Base-by-base conservation (phyloP, 2,329 filamentous ascomycete species). In the Eurotiales sp. region DNA sequence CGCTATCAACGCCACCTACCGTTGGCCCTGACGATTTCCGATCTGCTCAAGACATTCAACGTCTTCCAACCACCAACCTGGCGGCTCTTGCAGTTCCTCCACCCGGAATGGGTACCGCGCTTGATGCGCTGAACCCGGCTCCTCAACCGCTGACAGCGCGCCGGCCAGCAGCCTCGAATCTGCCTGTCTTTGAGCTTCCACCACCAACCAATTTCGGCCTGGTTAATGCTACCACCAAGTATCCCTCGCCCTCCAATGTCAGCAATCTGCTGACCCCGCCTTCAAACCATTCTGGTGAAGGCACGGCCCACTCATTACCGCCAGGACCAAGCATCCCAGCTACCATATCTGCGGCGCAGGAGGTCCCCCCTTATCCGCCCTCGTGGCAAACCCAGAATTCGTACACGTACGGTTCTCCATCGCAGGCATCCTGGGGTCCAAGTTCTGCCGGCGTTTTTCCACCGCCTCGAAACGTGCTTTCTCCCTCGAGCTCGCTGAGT, bases 161-260 rank as follows among this genome's bases (percentile, higher is more conserved):
- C 63, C 82, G 86, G 69, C 81, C 84, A 64, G 85, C 85, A 63
- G 83, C 86, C 56, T 82, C 81, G 52, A 80, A 80, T 60, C 78
- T 90, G 56, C 85, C 86, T 52, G 79, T 72, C 59, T 88, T 88
- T 64, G 83, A 87, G 63, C 79, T 89, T 46, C 82, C 83, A 57
- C 82, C 85, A 49, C 83, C 83, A 59, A 70, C 67, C 2, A 62
- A 69, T 57, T 55, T 73, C 66, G 68, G 62, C 67, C 66, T 72
- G 69, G 69, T 68, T 61, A 70, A 67, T 67, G 70, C 70, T 44
- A 62, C 70, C 21, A 68, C 79, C 60, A 82, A 81, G 65, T 80
- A 78, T 61, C 69, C 75, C 32, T 55, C 64, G 37, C 65, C 66
- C 32, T 73, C 75, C 21, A 83, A 78, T 60, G 78, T 83, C 51